phyloP scores from a whole-genome alignment of 2,329 filamentous ascomycete species.

The Bipolaris victoriae region DNA sequence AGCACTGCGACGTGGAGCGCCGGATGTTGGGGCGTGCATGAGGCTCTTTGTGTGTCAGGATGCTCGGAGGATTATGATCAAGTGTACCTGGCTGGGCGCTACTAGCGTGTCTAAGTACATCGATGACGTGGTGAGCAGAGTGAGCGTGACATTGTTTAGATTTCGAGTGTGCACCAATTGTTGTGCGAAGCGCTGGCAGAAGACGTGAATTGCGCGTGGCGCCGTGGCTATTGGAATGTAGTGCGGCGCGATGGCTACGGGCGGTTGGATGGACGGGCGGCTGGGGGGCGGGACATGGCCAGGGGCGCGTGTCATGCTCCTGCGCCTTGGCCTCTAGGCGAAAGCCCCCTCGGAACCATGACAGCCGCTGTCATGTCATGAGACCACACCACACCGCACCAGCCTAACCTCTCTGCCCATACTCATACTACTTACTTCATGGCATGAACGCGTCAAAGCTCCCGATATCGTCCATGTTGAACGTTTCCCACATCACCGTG shows the following conservation, averaged over 20 bases:
- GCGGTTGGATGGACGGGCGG: conserved; percentile 9
- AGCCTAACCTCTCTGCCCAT: not conserved
- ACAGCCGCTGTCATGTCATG: conserved; percentile 14
- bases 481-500: conserved; percentile 23
- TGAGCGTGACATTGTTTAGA: not conserved
- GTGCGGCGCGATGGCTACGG: conserved; percentile 2
- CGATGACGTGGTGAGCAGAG: not conserved
- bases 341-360: conserved; percentile 6
- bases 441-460: conserved; percentile 11
- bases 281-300: conserved; percentile 13
- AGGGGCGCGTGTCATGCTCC: conserved; percentile 16
- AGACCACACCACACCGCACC: not conserved
- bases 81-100: conserved; percentile 29
- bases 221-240: conserved; percentile 11
- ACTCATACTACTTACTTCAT: not conserved
- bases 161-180: conserved; percentile 19
- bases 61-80: conserved; percentile 23
- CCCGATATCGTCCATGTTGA: conserved; percentile 14
- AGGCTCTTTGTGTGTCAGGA: conserved; percentile 37
- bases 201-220: conserved; percentile 2
- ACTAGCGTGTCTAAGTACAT: conserved; percentile 1
- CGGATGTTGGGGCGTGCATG: conserved; percentile 31
- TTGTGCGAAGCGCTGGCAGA: not conserved
- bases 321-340: conserved; percentile 7
- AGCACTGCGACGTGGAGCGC: conserved; percentile 38